Evolutionary conservation across 2,329 filamentous ascomycete genomes (phyloP), one percentile per base, ranked within the genome.

Genomic region (Xylaria sp.): DNA sequence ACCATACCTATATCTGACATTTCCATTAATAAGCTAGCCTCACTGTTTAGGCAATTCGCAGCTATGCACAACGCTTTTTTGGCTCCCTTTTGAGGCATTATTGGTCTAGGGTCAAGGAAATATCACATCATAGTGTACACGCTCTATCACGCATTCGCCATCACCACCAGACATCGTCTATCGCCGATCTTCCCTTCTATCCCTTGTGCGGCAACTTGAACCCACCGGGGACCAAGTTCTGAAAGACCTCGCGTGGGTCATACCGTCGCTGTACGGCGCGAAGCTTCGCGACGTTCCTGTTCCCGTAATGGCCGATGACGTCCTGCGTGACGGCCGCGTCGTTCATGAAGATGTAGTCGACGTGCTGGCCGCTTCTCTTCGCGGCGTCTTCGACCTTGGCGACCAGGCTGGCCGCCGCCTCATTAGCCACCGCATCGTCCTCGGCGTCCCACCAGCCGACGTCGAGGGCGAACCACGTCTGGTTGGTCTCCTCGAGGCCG

Each of bases 391-490:
- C 74, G 18, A 75, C 41, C 58, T 68, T 72, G 61, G 67, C 65
- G 59, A 75, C 70, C 37, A 77, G 67, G 44, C 73, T 71, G 15
- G 44, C 44, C 51, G 74, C 70, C 23, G 72, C 74, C n/a, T 68
- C 57, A 32, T 72, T 68, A 25, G 72, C 74, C 48, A 56, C 65
- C 34, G 70, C 50, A 52, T 77, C 75, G 50, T 76, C 74, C n/a
- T 70, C 69, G 10, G 70, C 60, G 9, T 66, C 51, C 72, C 58
- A 78, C 78, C 76, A 77, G 23, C 72, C 73, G 25, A 74, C 67
- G 48, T 78, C 75, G 39, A 78, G 63, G 44, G 72, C 74, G 39
- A 78, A 70, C 77, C 77, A 78, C 9, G 73, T 78, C 63, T 79
- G 75, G 66, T 76, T 74, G 62, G 70, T 73, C 18, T 69, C 61